Conservation (phyloP, 768 basidiomycete genomes). For the Trametes punicea region DNA sequence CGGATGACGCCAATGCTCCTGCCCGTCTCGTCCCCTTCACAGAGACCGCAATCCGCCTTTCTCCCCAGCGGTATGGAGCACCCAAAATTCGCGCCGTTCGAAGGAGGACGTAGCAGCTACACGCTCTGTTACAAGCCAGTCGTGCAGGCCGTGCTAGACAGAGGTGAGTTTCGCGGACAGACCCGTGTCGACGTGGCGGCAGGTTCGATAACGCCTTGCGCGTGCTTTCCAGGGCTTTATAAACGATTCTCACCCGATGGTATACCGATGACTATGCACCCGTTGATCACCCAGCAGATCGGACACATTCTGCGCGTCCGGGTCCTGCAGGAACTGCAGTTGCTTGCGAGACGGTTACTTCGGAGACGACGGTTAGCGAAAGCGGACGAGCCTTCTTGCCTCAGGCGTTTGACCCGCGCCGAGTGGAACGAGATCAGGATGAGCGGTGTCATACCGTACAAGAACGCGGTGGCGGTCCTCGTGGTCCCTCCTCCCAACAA, state of each 20-base stretch:
- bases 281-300: conserved; percentile 52
- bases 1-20: conserved; percentile 52
- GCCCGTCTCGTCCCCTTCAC: conserved; percentile 23
- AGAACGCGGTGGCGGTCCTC: conserved; percentile 62
- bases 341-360: conserved; percentile 48
- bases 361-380: conserved; percentile 23
- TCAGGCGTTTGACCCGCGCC: conserved; percentile 61
- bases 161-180: conserved; percentile 30
- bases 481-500: conserved; percentile 65
- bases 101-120: conserved; percentile 47
- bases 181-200: too few species aligned
- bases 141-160: conserved; percentile 37
- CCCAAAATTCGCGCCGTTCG: conserved; percentile 50
- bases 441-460: conserved; percentile 46
- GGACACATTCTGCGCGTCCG: conserved; percentile 67
- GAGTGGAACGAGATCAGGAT: conserved; percentile 53
- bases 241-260: conserved; percentile 28
- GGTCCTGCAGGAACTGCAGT: conserved; percentile 69
- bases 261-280: conserved; percentile 28
- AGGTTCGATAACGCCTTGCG: too few species aligned
- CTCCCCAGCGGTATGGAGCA: conserved; percentile 68
- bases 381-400: conserved; percentile 32
- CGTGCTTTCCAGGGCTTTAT: conserved; percentile 3
- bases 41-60: conserved; percentile 28
- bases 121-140: conserved; percentile 58